Percentiles rank a stretch among this genome's conserved stretches.
Conservation (phyloP, 805 yeast species). For the Cyberlindnera maritima region DNA sequence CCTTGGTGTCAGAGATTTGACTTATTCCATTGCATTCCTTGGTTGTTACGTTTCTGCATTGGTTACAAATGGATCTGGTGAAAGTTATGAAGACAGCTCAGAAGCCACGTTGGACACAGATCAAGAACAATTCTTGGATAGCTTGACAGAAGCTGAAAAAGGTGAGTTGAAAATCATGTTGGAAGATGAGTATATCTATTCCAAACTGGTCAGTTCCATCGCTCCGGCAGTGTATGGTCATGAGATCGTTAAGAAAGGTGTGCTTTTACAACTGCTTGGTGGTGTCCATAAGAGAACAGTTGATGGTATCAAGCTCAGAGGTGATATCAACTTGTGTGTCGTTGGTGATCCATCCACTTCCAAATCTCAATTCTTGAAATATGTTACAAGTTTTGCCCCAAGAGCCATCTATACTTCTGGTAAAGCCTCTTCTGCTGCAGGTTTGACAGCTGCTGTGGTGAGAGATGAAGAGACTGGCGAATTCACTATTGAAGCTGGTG, state of each 20-base stretch:
- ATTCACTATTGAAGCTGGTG: conserved; percentile 97
- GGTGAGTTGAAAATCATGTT: conserved; percentile 87
- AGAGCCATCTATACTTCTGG: conserved; percentile 97
- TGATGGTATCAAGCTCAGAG: conserved; percentile 93
- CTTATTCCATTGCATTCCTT: conserved; percentile 85
- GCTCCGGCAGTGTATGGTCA: conserved; percentile 98
- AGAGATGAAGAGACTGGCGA: conserved; percentile 97
- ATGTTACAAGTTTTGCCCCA: conserved; percentile 87
- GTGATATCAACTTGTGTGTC: conserved; percentile 93
- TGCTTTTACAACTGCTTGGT: conserved; percentile 82
- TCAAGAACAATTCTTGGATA: conserved; percentile 76
- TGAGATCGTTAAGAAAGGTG: conserved; percentile 89
- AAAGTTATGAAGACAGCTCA: conserved; percentile 39
- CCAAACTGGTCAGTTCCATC: conserved; percentile 79
- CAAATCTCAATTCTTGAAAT: conserved; percentile 92
- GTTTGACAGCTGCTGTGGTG: conserved; percentile 96
- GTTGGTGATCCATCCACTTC: conserved; percentile 99
- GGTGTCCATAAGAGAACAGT: conserved; percentile 94
- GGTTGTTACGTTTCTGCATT: conserved; percentile 86
- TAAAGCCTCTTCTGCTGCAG: conserved; percentile 98
- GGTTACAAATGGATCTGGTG: conserved; percentile 35
- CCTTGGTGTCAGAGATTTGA: conserved; percentile 86
- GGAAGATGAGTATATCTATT: conserved; percentile 79
- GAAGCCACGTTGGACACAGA: conserved; percentile 50
- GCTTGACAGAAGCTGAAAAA: conserved; percentile 78